Conservation (phyloP, 169 alveolate genomes). For the Babesia sp. region DNA sequence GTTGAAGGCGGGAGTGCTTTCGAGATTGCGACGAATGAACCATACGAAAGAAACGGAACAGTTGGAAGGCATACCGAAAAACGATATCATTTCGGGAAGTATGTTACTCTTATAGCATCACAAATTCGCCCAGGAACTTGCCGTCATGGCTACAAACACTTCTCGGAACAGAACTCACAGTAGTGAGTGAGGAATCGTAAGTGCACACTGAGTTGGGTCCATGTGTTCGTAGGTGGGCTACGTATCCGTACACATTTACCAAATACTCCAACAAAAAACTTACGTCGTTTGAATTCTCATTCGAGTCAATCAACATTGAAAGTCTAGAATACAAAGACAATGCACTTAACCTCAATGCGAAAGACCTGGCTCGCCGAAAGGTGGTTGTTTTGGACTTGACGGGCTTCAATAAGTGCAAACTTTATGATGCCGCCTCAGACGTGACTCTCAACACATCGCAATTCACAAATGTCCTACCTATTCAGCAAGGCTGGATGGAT, state of each 20-base stretch:
- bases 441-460: constrained; percentile 27
- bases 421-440: constrained; percentile 46
- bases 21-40: constrained; percentile 56
- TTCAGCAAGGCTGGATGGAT: constrained; percentile 40
- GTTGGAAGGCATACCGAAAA: constrained; percentile 48
- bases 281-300: constrained; percentile 46
- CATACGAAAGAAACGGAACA: constrained; percentile 13
- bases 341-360: constrained; percentile 31
- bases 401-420: constrained; percentile 50
- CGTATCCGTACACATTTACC: constrained; percentile 49
- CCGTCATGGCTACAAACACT: constrained; percentile 65
- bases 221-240: constrained; percentile 34
- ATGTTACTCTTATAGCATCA: background rate
- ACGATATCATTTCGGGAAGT: constrained; percentile 62
- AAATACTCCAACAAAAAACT: constrained; percentile 49
- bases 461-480: constrained; percentile 32
- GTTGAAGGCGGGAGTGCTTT: constrained; percentile 63
- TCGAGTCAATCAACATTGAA: constrained; percentile 36
- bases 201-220: background rate
- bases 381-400: constrained; percentile 45
- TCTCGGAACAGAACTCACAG: constrained; percentile 45
- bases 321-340: constrained; percentile 37
- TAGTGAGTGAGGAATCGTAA: constrained; percentile 61
- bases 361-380: constrained; percentile 42
- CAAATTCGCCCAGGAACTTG: constrained; percentile 30